Evolutionary conservation across 164 flowering plant species (phyloP).

Genomic region (grape (Vitis vinifera)): ASM3070453v1 NC_081823.1:21954001-21954500

Average conservation of each 20-base stretch:
- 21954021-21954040: slow-evolving; percentile 90
- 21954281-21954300: neutral
- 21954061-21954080: slow-evolving; percentile 98
- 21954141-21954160: neutral
- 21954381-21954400: slow-evolving; percentile 26
- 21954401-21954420: neutral
- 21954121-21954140: slow-evolving; percentile 41
- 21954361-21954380: slow-evolving; percentile 47
- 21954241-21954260: too few species aligned
- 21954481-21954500: neutral
- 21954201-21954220: slow-evolving; percentile 56
- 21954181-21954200: neutral
- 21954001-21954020: neutral
- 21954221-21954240: neutral
- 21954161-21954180: too few species aligned
- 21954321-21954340: slow-evolving; percentile 62
- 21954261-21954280: neutral
- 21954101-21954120: slow-evolving; percentile 96
- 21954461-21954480: neutral
- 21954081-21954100: slow-evolving; percentile 94
- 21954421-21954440: neutral
- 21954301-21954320: slow-evolving; percentile 40
- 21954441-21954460: too few species aligned
- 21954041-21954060: slow-evolving; percentile 98
- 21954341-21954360: slow-evolving; percentile 51